These are phyloP conservation scores for Penicillium aurantiogriseum DNA, from an alignment of 2,329 filamentous ascomycete species.

Conservation along the genomic window DNA sequence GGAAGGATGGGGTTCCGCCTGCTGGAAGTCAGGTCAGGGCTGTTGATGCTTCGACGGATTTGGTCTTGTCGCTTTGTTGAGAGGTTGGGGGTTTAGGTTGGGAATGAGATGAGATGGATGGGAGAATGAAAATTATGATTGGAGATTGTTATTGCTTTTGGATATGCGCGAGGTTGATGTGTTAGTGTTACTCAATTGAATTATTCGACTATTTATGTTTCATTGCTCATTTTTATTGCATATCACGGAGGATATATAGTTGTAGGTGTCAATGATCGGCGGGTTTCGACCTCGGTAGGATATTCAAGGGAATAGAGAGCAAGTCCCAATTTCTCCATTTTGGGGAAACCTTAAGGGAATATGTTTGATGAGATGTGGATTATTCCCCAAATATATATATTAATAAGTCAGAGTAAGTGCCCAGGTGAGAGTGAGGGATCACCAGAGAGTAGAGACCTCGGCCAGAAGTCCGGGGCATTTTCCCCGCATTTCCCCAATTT, in stretches of 20 bases:
- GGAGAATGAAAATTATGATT: background rate
- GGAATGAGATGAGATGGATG: background rate
- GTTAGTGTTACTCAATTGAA: background rate
- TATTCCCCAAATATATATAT: no score
- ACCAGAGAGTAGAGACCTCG: slow-evolving; percentile 11
- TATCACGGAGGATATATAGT: background rate
- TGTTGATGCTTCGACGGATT: slow-evolving; percentile 20
- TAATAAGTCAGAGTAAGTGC: no score
- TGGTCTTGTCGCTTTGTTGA: slow-evolving; percentile 30
- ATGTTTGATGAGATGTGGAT: no score
- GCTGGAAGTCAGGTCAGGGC: slow-evolving; percentile 32
- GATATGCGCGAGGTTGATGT: background rate
- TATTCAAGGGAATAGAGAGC: background rate
- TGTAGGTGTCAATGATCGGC: slow-evolving; percentile 2
- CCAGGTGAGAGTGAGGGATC: no score
- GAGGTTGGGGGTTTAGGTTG: background rate
- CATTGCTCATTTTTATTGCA: background rate
- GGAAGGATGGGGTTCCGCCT: slow-evolving; percentile 34
- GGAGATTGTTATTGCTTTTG: background rate
- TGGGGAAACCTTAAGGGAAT: background rate
- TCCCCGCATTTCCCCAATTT: slow-evolving; percentile 25
- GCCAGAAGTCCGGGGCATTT: slow-evolving; percentile 21
- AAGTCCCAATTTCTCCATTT: background rate
- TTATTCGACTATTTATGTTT: background rate
- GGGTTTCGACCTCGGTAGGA: slow-evolving; percentile 1